Conservation (phyloP, 2,329 filamentous ascomycete species). For the Scedosporium apiospermum region DNA sequence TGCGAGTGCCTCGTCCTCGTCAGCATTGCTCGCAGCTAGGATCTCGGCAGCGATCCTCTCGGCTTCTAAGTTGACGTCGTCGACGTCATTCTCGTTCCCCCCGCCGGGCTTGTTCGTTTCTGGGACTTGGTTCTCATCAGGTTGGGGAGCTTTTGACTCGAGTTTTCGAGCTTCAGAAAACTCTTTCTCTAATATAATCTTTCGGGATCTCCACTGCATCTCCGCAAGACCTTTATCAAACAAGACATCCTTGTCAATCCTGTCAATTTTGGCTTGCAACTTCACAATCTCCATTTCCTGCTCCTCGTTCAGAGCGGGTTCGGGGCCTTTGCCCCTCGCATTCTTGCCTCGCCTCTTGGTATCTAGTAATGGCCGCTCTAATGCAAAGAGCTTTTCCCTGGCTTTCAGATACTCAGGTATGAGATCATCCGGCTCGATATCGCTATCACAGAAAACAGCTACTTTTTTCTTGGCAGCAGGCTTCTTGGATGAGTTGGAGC, state of each 20-base stretch:
- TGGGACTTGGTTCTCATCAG: not conserved
- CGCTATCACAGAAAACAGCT: constrained; percentile 44
- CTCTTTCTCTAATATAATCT: constrained; percentile 52
- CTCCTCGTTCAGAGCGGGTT: constrained; percentile 14
- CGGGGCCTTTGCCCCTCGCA: constrained; percentile 15
- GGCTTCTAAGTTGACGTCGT: constrained; percentile 46
- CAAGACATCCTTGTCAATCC: constrained; percentile 68
- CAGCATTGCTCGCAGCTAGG: constrained; percentile 42
- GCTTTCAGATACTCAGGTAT: constrained; percentile 69
- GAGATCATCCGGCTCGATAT: constrained; percentile 66
- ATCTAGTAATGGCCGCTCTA: constrained; percentile 39
- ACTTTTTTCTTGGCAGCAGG: constrained; percentile 14
- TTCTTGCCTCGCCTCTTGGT: constrained; percentile 29
- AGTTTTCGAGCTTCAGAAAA: constrained; percentile 39
- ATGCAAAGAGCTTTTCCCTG: constrained; percentile 56
- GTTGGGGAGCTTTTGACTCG: constrained; percentile 15
- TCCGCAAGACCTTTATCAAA: constrained; percentile 62
- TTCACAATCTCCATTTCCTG: constrained; percentile 47
- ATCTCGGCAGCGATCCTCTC: constrained; percentile 49
- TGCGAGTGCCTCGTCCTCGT: constrained; percentile 43
- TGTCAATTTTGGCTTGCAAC: constrained; percentile 62
- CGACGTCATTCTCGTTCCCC: constrained; percentile 21
- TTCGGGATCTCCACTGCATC: constrained; percentile 52
- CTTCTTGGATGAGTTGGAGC: constrained; percentile 19
- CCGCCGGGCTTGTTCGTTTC: constrained; percentile 8